Percentiles rank a stretch among this genome's conserved stretches.
Evolutionary conservation across 176 grass and related monocot genomes (phyloP).

Genomic region (Chloris gayana): DNA sequence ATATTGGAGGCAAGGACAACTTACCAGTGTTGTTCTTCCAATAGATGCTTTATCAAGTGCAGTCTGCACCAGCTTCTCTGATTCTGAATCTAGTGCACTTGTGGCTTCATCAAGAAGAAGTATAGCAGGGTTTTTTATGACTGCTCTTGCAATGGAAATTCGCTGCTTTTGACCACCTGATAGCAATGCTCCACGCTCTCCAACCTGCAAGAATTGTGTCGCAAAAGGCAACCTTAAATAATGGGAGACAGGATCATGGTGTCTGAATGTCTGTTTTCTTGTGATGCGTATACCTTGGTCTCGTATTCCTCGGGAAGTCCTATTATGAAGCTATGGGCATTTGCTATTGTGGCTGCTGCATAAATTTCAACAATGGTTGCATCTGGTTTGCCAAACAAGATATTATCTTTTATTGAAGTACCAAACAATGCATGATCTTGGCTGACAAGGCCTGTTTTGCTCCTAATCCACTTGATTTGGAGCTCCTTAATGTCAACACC

Average conservation of each 20-base stretch:
- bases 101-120: constrained; percentile 65
- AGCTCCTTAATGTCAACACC: constrained; percentile 70
- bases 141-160: constrained; percentile 86
- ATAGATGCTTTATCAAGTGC: constrained; percentile 98
- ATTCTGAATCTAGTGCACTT: not conserved
- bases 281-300: constrained; percentile 61
- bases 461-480: constrained; percentile 82
- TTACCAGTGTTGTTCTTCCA: constrained; percentile 96
- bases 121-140: constrained; percentile 90
- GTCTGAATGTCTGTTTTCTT: not conserved
- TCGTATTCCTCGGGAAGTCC: constrained; percentile 88
- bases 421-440: constrained; percentile 95
- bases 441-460: constrained; percentile 88
- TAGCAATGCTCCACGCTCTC: constrained; percentile 79
- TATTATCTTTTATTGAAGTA: constrained; percentile 89
- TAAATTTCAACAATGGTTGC: constrained; percentile 89
- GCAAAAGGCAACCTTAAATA: not conserved
- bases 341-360: constrained; percentile 86
- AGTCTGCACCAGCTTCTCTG: constrained; percentile 31
- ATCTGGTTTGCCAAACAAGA: constrained; percentile 81
- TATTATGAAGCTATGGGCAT: constrained; percentile 89
- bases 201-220: constrained; percentile 59
- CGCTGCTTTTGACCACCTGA: constrained; percentile 96
- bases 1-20: not conserved
- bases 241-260: constrained; percentile 9